Evolutionary conservation across 2,329 filamentous ascomycete genomes (phyloP).

Genomic region (Esteya vermicola): DNA sequence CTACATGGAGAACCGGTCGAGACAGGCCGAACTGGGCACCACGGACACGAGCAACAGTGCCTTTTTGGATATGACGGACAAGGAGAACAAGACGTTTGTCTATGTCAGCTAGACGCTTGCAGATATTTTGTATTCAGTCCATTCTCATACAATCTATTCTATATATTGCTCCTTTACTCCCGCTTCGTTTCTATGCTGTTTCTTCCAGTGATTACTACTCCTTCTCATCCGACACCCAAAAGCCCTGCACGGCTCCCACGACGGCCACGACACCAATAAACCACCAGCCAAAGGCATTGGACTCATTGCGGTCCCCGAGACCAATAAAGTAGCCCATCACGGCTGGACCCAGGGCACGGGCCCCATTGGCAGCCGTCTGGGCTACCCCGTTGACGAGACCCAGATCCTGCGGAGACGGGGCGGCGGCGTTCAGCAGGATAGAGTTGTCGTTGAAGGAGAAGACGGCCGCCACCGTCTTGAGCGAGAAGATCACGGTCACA

Average conservation of each 20-base stretch:
- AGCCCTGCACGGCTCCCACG: slow-evolving; percentile 1
- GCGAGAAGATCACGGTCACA: background rate
- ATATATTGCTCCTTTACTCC: too few relatives aligned
- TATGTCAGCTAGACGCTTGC: too few relatives aligned
- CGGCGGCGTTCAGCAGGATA: slow-evolving; percentile 4
- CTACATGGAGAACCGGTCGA: too few relatives aligned
- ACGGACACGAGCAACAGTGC: too few relatives aligned
- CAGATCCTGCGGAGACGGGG: slow-evolving; percentile 4
- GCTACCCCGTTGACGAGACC: slow-evolving; percentile 8
- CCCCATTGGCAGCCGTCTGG: slow-evolving; percentile 4
- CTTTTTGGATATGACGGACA: too few relatives aligned
- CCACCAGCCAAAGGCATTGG: slow-evolving; percentile 6
- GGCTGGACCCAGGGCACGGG: slow-evolving; percentile 4
- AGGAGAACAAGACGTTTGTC: too few relatives aligned
- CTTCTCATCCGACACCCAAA: slow-evolving; percentile 6
- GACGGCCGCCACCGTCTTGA: slow-evolving; percentile 4
- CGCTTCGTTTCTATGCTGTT: too few relatives aligned
- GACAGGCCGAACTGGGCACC: too few relatives aligned
- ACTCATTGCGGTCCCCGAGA: slow-evolving; percentile 1
- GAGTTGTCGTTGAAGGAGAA: slow-evolving; percentile 8
- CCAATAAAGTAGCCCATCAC: slow-evolving; percentile 5
- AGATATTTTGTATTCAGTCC: too few relatives aligned
- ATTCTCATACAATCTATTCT: too few relatives aligned
- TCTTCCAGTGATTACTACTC: slow-evolving; percentile 2
- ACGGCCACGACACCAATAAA: slow-evolving; percentile 1